These are phyloP conservation scores for Smittium culicis DNA, from an alignment of 371 early-diverging fungal genomes.

Conservation along the genomic window DNA sequence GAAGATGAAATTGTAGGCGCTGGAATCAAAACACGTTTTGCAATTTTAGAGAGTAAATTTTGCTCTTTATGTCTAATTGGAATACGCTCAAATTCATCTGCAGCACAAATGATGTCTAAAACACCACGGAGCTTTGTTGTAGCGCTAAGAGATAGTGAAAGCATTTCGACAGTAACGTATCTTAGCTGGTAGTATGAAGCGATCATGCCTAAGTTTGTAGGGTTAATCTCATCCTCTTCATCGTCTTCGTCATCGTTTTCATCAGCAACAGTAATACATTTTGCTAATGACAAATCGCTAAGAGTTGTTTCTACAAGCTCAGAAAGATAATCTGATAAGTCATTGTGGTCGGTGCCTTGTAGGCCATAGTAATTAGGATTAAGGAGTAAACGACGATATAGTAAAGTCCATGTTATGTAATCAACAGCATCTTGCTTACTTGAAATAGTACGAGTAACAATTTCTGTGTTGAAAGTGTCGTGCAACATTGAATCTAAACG, in stretches of 20 bases:
- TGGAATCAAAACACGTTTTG: conserved; percentile 58
- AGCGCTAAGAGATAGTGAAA: conserved; percentile 66
- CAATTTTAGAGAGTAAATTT: conserved; percentile 50
- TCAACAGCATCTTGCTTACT: conserved; percentile 97
- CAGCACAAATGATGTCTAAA: conserved; percentile 78
- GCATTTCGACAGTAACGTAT: conserved; percentile 85
- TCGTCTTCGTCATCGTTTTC: conserved; percentile 65
- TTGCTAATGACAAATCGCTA: conserved; percentile 65
- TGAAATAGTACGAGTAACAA: conserved; percentile 83
- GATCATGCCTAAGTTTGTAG: conserved; percentile 92
- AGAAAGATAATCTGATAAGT: conserved; percentile 81
- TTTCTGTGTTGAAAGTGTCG: conserved; percentile 92
- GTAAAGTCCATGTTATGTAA: conserved; percentile 92
- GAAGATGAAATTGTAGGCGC: conserved; percentile 13
- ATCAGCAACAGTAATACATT: conserved; percentile 80
- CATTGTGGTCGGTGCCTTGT: conserved; percentile 69
- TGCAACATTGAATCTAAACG: conserved; percentile 75
- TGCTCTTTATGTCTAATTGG: conserved; percentile 92
- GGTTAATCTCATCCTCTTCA: conserved; percentile 35
- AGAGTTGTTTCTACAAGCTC: conserved; percentile 86
- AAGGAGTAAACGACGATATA: conserved; percentile 83
- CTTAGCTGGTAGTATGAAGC: conserved; percentile 91
- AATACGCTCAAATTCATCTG: conserved; percentile 79
- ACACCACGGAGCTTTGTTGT: conserved; percentile 81
- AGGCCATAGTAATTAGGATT: conserved; percentile 95